phyloP scores from a whole-genome alignment of 2,329 filamentous ascomycete genomes.

The Fusarium sp. region DNA sequence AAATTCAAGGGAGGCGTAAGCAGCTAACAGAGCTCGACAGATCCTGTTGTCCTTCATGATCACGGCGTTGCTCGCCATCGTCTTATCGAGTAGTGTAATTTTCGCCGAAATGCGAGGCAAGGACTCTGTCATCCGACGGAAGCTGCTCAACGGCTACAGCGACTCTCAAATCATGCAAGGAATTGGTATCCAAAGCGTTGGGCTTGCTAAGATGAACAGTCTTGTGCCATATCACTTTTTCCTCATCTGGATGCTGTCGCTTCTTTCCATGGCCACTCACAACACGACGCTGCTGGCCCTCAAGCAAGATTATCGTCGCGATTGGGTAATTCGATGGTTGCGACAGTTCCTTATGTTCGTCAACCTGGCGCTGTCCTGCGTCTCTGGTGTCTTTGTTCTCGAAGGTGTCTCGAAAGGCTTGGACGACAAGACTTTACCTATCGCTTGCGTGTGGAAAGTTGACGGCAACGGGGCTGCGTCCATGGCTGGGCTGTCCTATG shows the following conservation, averaged over 20 bases:
- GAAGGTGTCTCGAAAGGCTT: constrained; percentile 65
- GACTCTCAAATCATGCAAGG: constrained; percentile 77
- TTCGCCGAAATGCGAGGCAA: constrained; percentile 63
- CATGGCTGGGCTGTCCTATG: constrained; percentile 61
- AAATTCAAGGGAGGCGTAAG: not conserved
- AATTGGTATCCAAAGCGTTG: constrained; percentile 74
- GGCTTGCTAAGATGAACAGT: constrained; percentile 67
- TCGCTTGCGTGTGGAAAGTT: constrained; percentile 70
- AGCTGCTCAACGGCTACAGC: constrained; percentile 72
- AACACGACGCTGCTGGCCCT: constrained; percentile 73
- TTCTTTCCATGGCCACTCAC: constrained; percentile 74
- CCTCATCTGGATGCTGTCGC: constrained; percentile 74
- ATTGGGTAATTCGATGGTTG: constrained; percentile 75
- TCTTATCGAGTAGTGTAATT: constrained; percentile 67
- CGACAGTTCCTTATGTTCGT: constrained; percentile 74
- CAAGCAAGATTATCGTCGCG: constrained; percentile 72
- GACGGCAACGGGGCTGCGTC: constrained; percentile 51
- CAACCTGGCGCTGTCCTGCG: constrained; percentile 69
- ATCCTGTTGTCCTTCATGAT: constrained; percentile 73
- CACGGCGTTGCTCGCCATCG: constrained; percentile 68
- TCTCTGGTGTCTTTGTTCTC: constrained; percentile 68
- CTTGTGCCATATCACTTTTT: constrained; percentile 78
- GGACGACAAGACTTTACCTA: constrained; percentile 64
- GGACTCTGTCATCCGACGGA: constrained; percentile 67
- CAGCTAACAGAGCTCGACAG: constrained; percentile 31